Base-by-base conservation (phyloP, 108 stramenopile species). In the Stephanodiscus triporus region DNA sequence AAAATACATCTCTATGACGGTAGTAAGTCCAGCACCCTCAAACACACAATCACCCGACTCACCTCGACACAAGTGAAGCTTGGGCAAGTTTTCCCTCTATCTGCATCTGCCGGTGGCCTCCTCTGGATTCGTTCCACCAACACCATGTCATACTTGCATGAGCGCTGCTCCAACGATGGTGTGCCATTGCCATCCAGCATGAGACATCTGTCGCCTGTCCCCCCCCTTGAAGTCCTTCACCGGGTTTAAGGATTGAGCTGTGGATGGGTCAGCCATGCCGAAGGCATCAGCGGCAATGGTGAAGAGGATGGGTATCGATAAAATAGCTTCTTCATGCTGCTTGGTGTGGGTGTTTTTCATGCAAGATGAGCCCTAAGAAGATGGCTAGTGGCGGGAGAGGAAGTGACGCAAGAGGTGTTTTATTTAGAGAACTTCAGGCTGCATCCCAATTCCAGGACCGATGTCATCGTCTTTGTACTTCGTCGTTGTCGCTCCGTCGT, bases 141-240 rank as follows among this genome's bases (percentile, higher is more conserved):
- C 17, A 95, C 84, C 95, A 95, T 95, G 77, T 95, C 92, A 63
- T 95, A 92, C 55, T 86, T 79, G 63, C 87, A 92, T 9, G 78
- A 38, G 58, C 85, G 77, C 14, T 76, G 48, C 30, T 81, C 78
- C 16, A 73, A 59, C 23, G 73, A 51, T 17, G 59, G 70, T 14
- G 22, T 40, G 36, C 63, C 73, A 10, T 65, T 71, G 13, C 85
- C 86, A 20, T 89, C 80, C 13, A 92, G 51, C 24, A 88, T 68
- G 11, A 90, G 81, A 19, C 89, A 71, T 40, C 91, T 91, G 29
- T 91, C 85, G 43, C 93, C 93, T 23, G 85, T 85, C n/a, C 43
- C 93, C 93, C 10, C 89, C 90, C 49, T 72, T 66, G 66, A 72
- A 90, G 49, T 85, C 85, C 20, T 58, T 49, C 57, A 79, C 74